A percentile compares a stretch with the other conserved stretches of the same genome.
These are phyloP conservation scores for Diphasiastrum complanatum DNA, from an alignment of 83 land plant species.

Conservation along the genomic window DNA sequence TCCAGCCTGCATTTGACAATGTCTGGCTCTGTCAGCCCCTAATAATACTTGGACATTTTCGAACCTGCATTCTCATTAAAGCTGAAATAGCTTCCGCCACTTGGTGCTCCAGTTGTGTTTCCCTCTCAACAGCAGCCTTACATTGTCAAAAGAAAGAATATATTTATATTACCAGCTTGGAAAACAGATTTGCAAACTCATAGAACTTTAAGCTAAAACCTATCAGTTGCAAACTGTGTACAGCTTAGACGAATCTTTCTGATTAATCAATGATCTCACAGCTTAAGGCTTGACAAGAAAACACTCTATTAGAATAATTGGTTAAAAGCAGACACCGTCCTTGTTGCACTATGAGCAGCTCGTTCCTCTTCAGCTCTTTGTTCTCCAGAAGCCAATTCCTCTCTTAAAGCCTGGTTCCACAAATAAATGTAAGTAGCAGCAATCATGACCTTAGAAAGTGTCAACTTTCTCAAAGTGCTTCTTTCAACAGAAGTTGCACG, in stretches of 20 bases:
- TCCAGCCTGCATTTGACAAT: too few species aligned
- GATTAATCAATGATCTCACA: too few species aligned
- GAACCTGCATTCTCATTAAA: slow-evolving; percentile 79
- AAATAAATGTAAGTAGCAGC: background rate
- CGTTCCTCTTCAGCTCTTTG: slow-evolving; percentile 88
- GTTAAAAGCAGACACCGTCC: slow-evolving; percentile 44
- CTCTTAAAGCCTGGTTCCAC: slow-evolving; percentile 52
- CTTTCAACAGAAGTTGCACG: background rate
- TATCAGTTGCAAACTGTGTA: too few species aligned
- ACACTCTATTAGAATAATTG: background rate
- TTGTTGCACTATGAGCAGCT: slow-evolving; percentile 70
- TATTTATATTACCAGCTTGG: too few species aligned
- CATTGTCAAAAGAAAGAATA: too few species aligned
- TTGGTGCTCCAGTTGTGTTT: slow-evolving; percentile 79
- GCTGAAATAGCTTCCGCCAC: slow-evolving; percentile 73
- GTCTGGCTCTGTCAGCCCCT: too few species aligned
- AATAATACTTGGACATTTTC: too few species aligned
- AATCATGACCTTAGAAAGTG: background rate
- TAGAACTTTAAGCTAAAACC: too few species aligned
- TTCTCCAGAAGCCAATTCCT: slow-evolving; percentile 71
- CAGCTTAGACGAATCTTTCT: too few species aligned
- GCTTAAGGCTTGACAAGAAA: background rate
- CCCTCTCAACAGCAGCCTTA: slow-evolving; percentile 91
- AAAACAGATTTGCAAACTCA: too few species aligned
- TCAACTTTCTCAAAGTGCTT: background rate